Evolutionary conservation across 106 monocot genomes (phyloP), one percentile per base, ranked within the genome.

Genomic region (Allium cepa): DNA sequence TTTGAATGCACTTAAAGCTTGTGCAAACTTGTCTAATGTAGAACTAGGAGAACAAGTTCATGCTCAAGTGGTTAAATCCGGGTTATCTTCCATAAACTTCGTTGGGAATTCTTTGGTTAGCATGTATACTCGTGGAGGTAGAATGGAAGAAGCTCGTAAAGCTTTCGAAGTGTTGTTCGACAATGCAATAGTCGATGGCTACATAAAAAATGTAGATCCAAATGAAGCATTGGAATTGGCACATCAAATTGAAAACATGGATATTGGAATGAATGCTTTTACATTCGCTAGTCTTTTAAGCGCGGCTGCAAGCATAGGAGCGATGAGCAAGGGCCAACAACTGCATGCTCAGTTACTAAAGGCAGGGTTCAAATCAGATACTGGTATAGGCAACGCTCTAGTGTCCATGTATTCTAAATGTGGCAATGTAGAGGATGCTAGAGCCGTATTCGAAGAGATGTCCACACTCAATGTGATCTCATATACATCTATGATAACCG

Each of bases 401-500:
- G 59, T 94, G 18, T 82, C 89, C 8, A 90, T 94, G 94, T 94
- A 94, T 49, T 90, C 86, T 10, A 90, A 76, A 56, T 87, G 90
- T 70, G 94, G 94, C 10, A 75, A 79, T 62, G 58, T 85, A 11
- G 85, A 87, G 10, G 87, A 87, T 68, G 94, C 94, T 16, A 62
- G 73, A 52, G 47, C 9, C 14, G 79, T 74, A 17, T 96, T 96
- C 12, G 26, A 56, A 17, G 72, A 82, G 27, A 84, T 88, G 88
- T 36, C 8, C 8, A 47, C 75, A 0, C 71, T 53, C 13, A 96
- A 96, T 71, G 74, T 88, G 46, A 84, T 91, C 59, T 77, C 91
- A 9, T 96, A 85, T 87, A 96, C 91, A 64, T 77, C 86, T 8
- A 91, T 96, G 91, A 96, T 91, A 50, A 76, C 72, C 0, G 90